Evolutionary conservation across 2,329 filamentous ascomycete species (phyloP), one percentile per base, ranked within the genome.

Genomic region (Aschersonia sp.): DNA sequence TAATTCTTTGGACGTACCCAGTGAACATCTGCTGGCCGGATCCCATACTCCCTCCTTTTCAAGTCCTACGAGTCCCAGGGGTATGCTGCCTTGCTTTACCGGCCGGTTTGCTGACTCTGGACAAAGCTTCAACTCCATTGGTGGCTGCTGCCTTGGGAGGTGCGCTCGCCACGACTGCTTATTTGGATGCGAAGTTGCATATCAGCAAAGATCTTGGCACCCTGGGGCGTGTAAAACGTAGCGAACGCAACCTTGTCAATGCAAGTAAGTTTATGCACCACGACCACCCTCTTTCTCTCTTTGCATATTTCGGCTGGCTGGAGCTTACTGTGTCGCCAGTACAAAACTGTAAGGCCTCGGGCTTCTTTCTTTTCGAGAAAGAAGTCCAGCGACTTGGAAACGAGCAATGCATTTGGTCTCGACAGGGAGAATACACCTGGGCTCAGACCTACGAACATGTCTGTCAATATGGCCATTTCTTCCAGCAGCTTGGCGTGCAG

Each of bases 401-500:
- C n/a, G 47, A 46, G 29, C 45, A 46, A 31, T 51, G 49, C 9
- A 43, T 51, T 20, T 51, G 49, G 49, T 51, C 49, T 30, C 49
- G 47, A n/a, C 35, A 51, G 40, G 47, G 35, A 47, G 43, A 45
- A 9, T 48, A 48, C 31, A 48, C 49, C 4, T 51, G 49, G 47
- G 35, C 45, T 20, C 43, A 51, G 43, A n/a, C 49, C 10, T 45
- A 47, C 7, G n/a, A 44, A 20, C 49, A 46, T 4, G 49, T 45
- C 6, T 46, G 40, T n/a, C 49, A 51, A 12, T 51, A 51, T 35
- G 49, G 49, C 10, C 49, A 51, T 40, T 51, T 45, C 41, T 51
- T 51, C 38, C 35, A 51, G 28, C 10, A 45, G 4, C 44, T 47
- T 4, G 47, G 47, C 12, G 47, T 51, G 3, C 28, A 45, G n/a